Evolutionary conservation across 2,329 filamentous ascomycete species (phyloP).

Genomic region (Coniochaeta ligniaria): DNA sequence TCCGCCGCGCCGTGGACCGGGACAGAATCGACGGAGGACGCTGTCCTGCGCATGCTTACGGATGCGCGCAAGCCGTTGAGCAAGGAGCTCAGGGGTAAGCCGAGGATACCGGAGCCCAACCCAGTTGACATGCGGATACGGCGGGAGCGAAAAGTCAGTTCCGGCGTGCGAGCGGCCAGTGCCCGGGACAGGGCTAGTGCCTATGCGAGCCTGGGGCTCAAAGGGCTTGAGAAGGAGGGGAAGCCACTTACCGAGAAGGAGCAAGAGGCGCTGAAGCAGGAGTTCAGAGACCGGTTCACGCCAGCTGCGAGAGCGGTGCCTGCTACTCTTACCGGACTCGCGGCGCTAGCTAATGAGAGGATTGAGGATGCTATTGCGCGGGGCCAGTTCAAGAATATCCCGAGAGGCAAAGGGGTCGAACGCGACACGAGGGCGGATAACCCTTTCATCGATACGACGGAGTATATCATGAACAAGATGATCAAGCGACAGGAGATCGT

Average conservation of each 20-base stretch:
- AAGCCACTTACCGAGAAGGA: constrained; percentile 58
- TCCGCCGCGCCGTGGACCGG: constrained; percentile 70
- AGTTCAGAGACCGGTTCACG: constrained; percentile 75
- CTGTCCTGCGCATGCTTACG: constrained; percentile 76
- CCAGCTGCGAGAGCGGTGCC: constrained; percentile 68
- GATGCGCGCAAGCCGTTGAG: constrained; percentile 68
- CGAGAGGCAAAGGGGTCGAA: constrained; percentile 71
- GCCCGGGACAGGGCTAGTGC: constrained; percentile 51
- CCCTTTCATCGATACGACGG: constrained; percentile 76
- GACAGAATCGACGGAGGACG: constrained; percentile 64
- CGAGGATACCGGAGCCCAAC: constrained; percentile 29
- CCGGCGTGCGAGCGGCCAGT: constrained; percentile 40
- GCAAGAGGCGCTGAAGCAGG: constrained; percentile 59
- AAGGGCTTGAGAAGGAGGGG: constrained; percentile 36
- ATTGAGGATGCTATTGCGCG: constrained; percentile 92
- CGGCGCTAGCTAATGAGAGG: constrained; percentile 74
- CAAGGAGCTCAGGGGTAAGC: constrained; percentile 37
- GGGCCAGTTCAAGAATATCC: constrained; percentile 78
- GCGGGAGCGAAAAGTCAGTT: constrained; percentile 26
- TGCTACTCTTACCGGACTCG: constrained; percentile 68
- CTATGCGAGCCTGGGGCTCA: constrained; percentile 42
- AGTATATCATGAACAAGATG: constrained; percentile 91
- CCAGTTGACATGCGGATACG: constrained; percentile 47
- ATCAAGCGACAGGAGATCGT: constrained; percentile 94
- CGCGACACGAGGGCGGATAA: constrained; percentile 76